These are phyloP conservation scores for Aegle marmelos DNA, from an alignment of 345 rosid species.

Conservation along the genomic window DNA sequence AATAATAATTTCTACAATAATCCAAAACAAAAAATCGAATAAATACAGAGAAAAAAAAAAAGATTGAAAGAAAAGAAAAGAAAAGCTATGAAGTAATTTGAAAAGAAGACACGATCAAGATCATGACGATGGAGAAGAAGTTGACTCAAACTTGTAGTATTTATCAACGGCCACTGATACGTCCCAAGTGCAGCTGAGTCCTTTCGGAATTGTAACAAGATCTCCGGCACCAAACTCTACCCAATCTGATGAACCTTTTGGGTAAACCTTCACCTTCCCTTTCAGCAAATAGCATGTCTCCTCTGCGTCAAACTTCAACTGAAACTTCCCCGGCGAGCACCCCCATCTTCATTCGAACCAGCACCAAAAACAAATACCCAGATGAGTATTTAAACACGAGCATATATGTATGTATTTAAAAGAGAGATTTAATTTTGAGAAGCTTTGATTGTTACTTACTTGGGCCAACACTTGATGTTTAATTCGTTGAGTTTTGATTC, in stretches of 20 bases:
- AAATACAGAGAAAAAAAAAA: not conserved
- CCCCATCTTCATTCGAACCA: conserved; percentile 57
- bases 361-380: not conserved
- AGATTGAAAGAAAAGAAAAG: not conserved
- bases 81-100: not conserved
- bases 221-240: conserved; percentile 96
- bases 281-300: conserved; percentile 79
- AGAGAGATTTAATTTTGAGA: not conserved
- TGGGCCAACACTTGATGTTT: conserved; percentile 95
- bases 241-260: conserved; percentile 49
- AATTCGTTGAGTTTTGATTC: conserved; percentile 62
- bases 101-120: conserved; percentile 9
- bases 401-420: no score
- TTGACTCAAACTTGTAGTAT: conserved; percentile 68
- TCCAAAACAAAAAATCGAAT: not conserved
- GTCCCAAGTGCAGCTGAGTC: conserved; percentile 92
- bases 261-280: conserved; percentile 76
- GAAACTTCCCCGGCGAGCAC: conserved; percentile 82
- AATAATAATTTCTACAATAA: not conserved
- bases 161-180: conserved; percentile 82
- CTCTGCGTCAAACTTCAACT: conserved; percentile 81
- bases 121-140: conserved; percentile 29
- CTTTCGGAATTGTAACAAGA: conserved; percentile 79
- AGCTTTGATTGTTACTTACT: conserved; percentile 37
- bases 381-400: not conserved